These are phyloP conservation scores for Orychophragmus violaceus DNA, from an alignment of 345 rosid genomes.

Conservation along the genomic window DNA sequence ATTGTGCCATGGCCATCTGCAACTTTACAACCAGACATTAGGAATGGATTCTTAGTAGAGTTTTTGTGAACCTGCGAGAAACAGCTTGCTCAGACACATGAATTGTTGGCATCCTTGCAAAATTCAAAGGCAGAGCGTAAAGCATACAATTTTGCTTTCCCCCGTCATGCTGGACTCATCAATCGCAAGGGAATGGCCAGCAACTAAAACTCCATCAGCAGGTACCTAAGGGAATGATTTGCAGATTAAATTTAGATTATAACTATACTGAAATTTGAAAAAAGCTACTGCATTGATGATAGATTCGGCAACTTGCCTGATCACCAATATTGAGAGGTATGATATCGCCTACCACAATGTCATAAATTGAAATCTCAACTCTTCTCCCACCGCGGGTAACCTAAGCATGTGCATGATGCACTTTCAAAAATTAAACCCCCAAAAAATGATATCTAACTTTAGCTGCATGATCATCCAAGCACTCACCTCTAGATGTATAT, in stretches of 20 bases:
- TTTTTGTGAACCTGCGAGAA: conserved; percentile 73
- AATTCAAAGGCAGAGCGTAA: background rate
- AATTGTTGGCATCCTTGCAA: background rate
- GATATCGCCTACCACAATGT: conserved; percentile 90
- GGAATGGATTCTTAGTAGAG: conserved; percentile 59
- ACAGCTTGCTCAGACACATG: conserved; percentile 1
- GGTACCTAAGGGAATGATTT: conserved; percentile 55
- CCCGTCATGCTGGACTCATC: conserved; percentile 99
- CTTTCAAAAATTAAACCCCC: conserved; percentile 4
- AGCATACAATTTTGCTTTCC: conserved; percentile 84
- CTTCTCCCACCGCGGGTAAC: conserved; percentile 82
- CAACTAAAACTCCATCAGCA: conserved; percentile 83
- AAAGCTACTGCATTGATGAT: background rate
- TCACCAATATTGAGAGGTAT: conserved; percentile 95
- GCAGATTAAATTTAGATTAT: background rate
- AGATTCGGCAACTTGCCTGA: conserved; percentile 50
- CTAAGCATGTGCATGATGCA: conserved; percentile 30
- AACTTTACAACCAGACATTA: conserved; percentile 99
- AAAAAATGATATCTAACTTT: background rate
- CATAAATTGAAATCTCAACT: conserved; percentile 83
- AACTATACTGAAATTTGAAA: background rate
- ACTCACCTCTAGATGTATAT: conserved; percentile 82
- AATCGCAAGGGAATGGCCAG: conserved; percentile 77
- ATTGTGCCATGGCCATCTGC: conserved; percentile 94
- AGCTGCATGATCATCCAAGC: background rate